phyloP scores from a whole-genome alignment of 2,329 filamentous ascomycete genomes.

The Monosporascus ibericus region DNA sequence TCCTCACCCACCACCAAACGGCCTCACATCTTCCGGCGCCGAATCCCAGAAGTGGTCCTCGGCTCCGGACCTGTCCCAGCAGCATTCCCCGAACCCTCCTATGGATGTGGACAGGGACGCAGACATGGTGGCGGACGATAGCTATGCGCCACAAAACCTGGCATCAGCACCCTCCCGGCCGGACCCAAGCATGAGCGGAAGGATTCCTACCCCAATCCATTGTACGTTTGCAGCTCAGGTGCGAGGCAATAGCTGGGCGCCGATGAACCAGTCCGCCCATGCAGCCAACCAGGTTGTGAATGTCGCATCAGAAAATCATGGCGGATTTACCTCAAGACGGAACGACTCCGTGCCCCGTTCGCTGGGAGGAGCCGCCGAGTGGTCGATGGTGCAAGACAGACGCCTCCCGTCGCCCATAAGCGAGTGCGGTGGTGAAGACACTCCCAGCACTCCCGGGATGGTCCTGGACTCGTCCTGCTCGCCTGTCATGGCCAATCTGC shows the following conservation, averaged over 20 bases:
- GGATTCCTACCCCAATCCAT: slow-evolving; percentile 56
- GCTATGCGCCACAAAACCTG: slow-evolving; percentile 18
- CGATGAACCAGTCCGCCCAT: slow-evolving; percentile 26
- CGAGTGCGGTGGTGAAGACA: slow-evolving; percentile 44
- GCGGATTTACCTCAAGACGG: slow-evolving; percentile 16
- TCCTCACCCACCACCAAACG: slow-evolving; percentile 23
- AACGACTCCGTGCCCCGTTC: slow-evolving; percentile 44
- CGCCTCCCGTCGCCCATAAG: slow-evolving; percentile 56
- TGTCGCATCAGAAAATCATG: slow-evolving; percentile 29
- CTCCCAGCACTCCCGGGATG: slow-evolving; percentile 31
- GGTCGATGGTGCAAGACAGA: slow-evolving; percentile 47
- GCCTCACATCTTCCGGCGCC: slow-evolving; percentile 34
- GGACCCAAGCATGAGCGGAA: slow-evolving; percentile 33
- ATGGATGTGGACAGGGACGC: slow-evolving; percentile 38
- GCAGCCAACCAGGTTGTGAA: slow-evolving; percentile 30
- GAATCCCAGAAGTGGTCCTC: slow-evolving; percentile 34
- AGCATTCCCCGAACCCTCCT: slow-evolving; percentile 14
- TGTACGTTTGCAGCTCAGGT: slow-evolving; percentile 51
- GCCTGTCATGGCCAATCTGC: slow-evolving; percentile 25
- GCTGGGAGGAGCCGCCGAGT: slow-evolving; percentile 38
- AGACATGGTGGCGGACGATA: slow-evolving; percentile 43
- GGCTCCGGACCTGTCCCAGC: slow-evolving; percentile 16
- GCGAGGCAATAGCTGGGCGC: slow-evolving; percentile 44
- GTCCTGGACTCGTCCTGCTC: slow-evolving; percentile 26
- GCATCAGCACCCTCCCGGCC: slow-evolving; percentile 26